Conservation (phyloP, 1,284 basidiomycete species). For the Trichosporon inkin region DNA sequence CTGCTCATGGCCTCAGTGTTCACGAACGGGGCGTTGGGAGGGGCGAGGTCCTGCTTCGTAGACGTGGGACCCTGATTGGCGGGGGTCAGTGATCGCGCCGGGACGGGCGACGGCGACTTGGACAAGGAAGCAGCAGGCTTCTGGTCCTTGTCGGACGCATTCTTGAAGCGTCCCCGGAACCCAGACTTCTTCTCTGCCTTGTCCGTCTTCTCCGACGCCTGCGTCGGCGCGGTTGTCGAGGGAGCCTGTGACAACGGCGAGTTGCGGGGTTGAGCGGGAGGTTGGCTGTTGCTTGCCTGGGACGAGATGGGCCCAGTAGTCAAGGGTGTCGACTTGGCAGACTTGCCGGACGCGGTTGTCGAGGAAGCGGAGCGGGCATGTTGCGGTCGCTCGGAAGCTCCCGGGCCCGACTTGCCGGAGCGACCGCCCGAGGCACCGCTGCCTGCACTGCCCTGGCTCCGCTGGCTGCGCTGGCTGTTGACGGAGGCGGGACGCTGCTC, state of each 20-base stretch:
- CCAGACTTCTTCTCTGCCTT: constrained; percentile 51
- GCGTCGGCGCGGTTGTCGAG: constrained; percentile 18
- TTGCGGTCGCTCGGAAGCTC: constrained; percentile 3
- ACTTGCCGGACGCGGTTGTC: not conserved
- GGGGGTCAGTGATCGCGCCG: constrained; percentile 12
- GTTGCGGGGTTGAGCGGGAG: constrained; percentile 21
- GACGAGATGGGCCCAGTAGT: constrained; percentile 39
- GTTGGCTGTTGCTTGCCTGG: constrained; percentile 13
- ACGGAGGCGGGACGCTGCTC: constrained; percentile 17
- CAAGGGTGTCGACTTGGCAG: constrained; percentile 25
- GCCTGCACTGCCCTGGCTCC: constrained; percentile 9
- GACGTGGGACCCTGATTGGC: not conserved
- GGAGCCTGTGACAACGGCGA: constrained; percentile 37
- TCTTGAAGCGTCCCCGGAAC: constrained; percentile 65
- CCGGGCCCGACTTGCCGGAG: not conserved
- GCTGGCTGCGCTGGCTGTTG: constrained; percentile 17
- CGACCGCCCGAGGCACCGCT: constrained; percentile 2
- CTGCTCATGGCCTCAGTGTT: constrained; percentile 35
- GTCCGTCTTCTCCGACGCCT: not conserved
- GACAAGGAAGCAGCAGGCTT: constrained; percentile 32
- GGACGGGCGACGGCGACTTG: constrained; percentile 14
- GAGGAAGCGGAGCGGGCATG: constrained; percentile 11
- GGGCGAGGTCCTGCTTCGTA: constrained; percentile 20
- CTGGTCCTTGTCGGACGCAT: constrained; percentile 56
- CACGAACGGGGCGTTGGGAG: constrained; percentile 34